Base-by-base conservation (phyloP, 805 yeast species). In the Schizosaccharomyces octosporus region DNA sequence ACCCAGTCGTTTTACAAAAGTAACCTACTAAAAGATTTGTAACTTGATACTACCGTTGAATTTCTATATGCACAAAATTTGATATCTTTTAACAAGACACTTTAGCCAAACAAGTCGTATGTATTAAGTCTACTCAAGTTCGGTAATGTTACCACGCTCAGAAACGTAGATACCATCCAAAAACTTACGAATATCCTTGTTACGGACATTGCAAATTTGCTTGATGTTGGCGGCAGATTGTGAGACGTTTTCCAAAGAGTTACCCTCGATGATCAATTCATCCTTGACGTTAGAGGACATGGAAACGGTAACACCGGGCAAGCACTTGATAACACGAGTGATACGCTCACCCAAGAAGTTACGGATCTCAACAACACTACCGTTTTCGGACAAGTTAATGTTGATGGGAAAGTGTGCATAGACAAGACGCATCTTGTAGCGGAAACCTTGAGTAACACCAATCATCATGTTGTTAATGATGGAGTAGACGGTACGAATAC, bases 361-460 rank as follows among this genome's bases (percentile, higher is more conserved):
- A 87, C 97, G 89, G 81, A 93, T 89, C 81, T 93, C 97, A 71
- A 90, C 85, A 72, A 72, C 81, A 66, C 80, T 77, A 64, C 90
- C 90, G 72, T 80, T 79, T 68, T 85, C 87, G 74, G 85, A 75
- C 69, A 88, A 76, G 81, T 89, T 90, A 69, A 93, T 96, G 79
- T 93, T 93, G 79, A 94, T 93, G 77, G 98, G 99, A 95, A 93
- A 93, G 87, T 93, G 98, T 84, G 98, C 99, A 76, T 90, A 94
- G 67, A 93, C 98, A 78, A 87, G 89, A 83, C 97, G 88, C 97
- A 93, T 85, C 86, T 93, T 93, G 93, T 93, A 93, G 80, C 86
- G 83, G 95, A 79, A 90, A 51, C 67, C 66, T 63, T 36, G 83
- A 76, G 98, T 93, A 75, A 93, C 98, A 85, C 99, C 99, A 70